Evolutionary conservation across 768 basidiomycete species (phyloP).

Genomic region (Clitopilus passeckerianus): DNA sequence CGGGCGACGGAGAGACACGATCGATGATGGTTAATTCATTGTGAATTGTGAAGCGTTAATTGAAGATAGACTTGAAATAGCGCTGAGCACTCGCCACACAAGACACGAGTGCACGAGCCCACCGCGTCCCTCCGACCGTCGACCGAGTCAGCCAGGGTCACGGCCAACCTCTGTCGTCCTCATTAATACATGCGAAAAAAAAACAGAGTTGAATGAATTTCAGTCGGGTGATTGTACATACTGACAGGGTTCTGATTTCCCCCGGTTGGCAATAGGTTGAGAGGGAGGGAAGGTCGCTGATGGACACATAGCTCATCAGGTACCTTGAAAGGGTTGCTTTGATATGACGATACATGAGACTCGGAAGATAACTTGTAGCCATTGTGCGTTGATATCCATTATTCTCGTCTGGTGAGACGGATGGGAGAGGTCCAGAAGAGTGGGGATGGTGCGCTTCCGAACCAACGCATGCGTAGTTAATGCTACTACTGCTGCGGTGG

Average conservation of each 20-base stretch:
- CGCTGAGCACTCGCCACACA: no score
- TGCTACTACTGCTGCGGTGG: background rate
- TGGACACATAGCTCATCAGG: background rate
- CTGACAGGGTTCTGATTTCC: no score
- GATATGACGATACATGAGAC: background rate
- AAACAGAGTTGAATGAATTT: background rate
- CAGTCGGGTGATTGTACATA: background rate
- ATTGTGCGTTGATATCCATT: background rate
- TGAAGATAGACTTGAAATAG: no score
- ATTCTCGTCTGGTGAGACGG: background rate
- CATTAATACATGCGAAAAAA: background rate
- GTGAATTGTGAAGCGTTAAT: no score
- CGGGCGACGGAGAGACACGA: no score
- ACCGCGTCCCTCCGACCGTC: no score
- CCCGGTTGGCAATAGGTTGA: background rate
- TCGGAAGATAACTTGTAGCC: background rate
- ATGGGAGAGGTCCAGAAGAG: background rate
- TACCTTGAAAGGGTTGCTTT: background rate
- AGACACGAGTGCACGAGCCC: no score
- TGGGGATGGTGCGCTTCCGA: background rate
- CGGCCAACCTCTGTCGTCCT: no score
- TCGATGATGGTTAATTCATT: no score
- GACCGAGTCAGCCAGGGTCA: no score
- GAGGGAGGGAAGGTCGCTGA: background rate
- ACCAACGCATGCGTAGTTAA: background rate